Conservation (phyloP, 495 filamentous ascomycete species). For the Daldinia grandis region DNA sequence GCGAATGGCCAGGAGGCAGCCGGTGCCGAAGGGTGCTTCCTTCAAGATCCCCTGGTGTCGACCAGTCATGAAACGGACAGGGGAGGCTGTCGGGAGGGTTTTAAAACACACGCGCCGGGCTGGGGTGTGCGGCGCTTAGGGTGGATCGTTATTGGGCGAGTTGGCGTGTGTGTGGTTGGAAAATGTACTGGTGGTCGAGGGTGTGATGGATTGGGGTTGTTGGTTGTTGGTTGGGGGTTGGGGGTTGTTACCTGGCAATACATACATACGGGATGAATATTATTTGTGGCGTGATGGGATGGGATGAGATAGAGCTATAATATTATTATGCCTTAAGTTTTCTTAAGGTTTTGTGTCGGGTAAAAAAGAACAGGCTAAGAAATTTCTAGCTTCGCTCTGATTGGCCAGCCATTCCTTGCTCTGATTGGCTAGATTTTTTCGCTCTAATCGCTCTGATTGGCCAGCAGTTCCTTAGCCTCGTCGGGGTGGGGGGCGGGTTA, state of each 20-base stretch:
- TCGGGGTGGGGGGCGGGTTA: no score
- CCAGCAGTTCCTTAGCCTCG: no score
- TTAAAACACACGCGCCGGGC: constrained; percentile 43
- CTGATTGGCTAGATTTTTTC: no score
- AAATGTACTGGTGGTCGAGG: constrained; percentile 20
- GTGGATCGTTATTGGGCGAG: constrained; percentile 22
- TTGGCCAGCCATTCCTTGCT: no score
- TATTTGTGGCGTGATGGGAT: background rate
- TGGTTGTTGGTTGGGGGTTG: no score
- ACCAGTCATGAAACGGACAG: constrained; percentile 42
- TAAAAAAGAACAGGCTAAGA: no score
- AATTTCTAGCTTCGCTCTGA: no score
- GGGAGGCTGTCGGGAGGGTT: constrained; percentile 8
- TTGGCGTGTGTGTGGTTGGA: constrained; percentile 10
- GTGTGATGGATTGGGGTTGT: constrained; percentile 6
- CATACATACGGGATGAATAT: background rate
- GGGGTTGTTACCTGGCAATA: no score
- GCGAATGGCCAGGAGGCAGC: constrained; percentile 15
- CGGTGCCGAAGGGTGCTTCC: constrained; percentile 1
- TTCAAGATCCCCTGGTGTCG: background rate
- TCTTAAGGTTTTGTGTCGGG: no score
- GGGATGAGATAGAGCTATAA: no score
- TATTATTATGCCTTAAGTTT: no score
- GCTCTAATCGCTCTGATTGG: no score
- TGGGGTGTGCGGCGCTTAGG: constrained; percentile 38